A percentile compares a stretch with the other conserved stretches of the same genome.
These are phyloP conservation scores for Castanospermum australe DNA, from an alignment of 306 rosid genomes.

Conservation along the genomic window DNA sequence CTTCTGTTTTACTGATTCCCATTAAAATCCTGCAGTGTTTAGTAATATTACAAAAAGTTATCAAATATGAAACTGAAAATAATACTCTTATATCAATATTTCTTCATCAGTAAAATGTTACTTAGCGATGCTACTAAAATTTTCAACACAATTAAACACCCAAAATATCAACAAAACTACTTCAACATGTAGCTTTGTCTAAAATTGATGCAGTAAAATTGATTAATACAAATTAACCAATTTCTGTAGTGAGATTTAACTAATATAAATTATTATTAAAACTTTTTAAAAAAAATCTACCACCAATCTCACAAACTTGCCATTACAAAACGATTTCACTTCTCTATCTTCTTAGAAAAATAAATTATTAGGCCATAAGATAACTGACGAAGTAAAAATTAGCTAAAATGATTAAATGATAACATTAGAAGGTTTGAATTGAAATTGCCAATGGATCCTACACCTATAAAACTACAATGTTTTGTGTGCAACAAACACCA, in stretches of 20 bases:
- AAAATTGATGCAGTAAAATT: background rate
- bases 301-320: background rate
- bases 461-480: background rate
- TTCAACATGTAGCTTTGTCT: background rate
- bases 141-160: background rate
- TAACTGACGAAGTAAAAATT: too few species aligned
- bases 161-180: background rate
- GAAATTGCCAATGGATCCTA: background rate
- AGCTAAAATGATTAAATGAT: background rate
- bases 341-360: background rate
- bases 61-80: background rate
- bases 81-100: background rate
- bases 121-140: background rate
- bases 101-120: background rate
- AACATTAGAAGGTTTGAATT: background rate
- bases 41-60: background rate
- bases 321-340: background rate
- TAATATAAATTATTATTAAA: too few species aligned
- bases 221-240: background rate
- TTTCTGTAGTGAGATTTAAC: too few species aligned
- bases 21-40: constrained; percentile 44
- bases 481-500: background rate
- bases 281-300: background rate
- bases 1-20: constrained; percentile 83
- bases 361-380: too few species aligned